Evolutionary conservation across 345 rosid genomes (phyloP).

Genomic region (Lepidium didymum): DNA sequence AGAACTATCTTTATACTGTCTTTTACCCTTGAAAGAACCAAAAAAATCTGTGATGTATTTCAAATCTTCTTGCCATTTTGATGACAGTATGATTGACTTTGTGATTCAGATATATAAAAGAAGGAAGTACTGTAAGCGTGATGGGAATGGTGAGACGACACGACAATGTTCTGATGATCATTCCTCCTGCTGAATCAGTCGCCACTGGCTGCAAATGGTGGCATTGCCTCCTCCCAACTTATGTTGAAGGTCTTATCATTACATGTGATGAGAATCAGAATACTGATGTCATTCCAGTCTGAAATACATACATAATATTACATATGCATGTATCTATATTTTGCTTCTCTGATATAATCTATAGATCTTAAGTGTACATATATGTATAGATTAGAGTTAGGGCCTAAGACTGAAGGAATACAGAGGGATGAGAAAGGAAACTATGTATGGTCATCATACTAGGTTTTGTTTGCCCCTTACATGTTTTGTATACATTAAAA

Average conservation of each 20-base stretch:
- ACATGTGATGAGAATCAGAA: conserved; percentile 68
- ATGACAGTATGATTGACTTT: neutral
- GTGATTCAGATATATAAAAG: conserved; percentile 65
- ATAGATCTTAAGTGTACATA: neutral
- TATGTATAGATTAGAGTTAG: conserved; percentile 12
- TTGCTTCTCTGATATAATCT: neutral
- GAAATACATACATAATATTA: conserved; percentile 18
- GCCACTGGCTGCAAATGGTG: conserved; percentile 78
- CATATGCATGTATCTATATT: neutral
- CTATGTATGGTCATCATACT: neutral
- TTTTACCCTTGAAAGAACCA: neutral
- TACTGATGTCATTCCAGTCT: conserved; percentile 74
- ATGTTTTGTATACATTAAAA: conserved; percentile 6
- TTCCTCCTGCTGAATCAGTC: conserved; percentile 60
- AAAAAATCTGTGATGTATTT: neutral
- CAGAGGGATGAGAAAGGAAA: neutral
- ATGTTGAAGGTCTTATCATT: conserved; percentile 69
- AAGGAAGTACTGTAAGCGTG: conserved; percentile 94
- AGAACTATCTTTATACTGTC: neutral
- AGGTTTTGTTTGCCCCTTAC: neutral
- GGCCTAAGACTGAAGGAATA: neutral
- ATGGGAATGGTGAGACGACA: conserved; percentile 88
- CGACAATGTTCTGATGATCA: conserved; percentile 76
- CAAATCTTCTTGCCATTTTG: neutral
- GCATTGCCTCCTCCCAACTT: conserved; percentile 66